These are phyloP conservation scores for Ustilago cynodontis DNA, from an alignment of 1,284 basidiomycete genomes.

Conservation along the genomic window DNA sequence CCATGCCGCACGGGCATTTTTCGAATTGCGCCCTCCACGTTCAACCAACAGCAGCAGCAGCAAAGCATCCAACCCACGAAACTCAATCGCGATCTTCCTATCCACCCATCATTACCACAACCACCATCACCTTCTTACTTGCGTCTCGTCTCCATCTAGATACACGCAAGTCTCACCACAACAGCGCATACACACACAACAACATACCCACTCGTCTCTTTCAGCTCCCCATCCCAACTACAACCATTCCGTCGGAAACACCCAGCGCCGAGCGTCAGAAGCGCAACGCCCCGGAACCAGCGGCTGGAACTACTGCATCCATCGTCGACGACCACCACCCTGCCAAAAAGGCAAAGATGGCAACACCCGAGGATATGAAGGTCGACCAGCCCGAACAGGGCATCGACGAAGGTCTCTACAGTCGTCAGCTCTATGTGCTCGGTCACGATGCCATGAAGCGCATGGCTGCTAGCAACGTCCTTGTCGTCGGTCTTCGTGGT, in stretches of 20 bases:
- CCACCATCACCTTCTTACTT: background rate
- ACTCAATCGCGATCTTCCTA: background rate
- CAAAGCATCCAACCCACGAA: background rate
- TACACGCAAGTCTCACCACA: background rate
- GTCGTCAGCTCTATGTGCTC: conserved; percentile 69
- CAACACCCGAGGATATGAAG: conserved; percentile 55
- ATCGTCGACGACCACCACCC: background rate
- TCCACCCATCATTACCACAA: background rate
- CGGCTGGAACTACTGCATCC: conserved; percentile 1
- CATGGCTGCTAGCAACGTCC: conserved; percentile 96
- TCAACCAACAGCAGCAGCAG: conserved; percentile 12
- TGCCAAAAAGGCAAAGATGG: conserved; percentile 22
- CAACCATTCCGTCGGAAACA: conserved; percentile 1
- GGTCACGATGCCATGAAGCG: conserved; percentile 87
- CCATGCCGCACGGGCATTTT: conserved; percentile 14
- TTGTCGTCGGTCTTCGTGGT: conserved; percentile 92
- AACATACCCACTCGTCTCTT: background rate
- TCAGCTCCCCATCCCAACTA: background rate
- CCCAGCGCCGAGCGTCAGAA: conserved; percentile 2
- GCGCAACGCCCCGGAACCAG: background rate
- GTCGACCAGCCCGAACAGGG: conserved; percentile 52
- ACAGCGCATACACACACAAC: background rate
- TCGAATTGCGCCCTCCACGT: conserved; percentile 11
- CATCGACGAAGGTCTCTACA: conserved; percentile 65
- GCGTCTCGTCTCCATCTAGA: background rate